Base-by-base conservation (phyloP, 352 stramenopile genomes). In the Hyphochytrium catenoides region DNA sequence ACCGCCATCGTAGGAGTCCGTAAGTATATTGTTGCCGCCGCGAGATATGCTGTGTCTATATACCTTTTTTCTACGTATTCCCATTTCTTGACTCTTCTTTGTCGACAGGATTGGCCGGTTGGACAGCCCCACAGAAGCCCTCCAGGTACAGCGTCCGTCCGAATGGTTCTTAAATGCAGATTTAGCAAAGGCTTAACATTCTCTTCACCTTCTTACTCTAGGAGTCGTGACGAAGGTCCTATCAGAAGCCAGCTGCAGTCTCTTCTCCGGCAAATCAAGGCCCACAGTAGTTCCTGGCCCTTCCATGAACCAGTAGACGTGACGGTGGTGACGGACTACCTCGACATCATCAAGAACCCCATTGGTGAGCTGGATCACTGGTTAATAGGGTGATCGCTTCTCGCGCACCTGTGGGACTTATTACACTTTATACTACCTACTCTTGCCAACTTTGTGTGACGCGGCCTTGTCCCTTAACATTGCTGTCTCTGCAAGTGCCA, bases 251-350 rank as follows among this genome's bases (percentile, higher is more conserved):
- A 82, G 32, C 50, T 96, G 18, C 57, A 72, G 27, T 48, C 64
- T 19, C 55, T 95, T 14, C 63, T 88, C 32, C 82, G 81, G 30
- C 73, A 86, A 18, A 57, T 95, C 8, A 76, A 75, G 27, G 89
- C 75, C 41, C 82, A 97, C 48, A 74, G 89, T 25, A 93, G 83
- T 41, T 67, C 88, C 19, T 98, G 90, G 91, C 84, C 85, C 6
- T 98, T 98, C 52, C 74, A 89, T 22, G 85, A 97, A 46, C 89
- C 91, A 0, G 91, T 98, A 6, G 73, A 95, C 54, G 88, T 68
- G 22, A 74, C 50, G 29, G 65, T 93, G 33, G 89, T 96, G 1
- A 62, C 82, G 6, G 90, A 97, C 60, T 98, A 98, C 60, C 52
- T 95, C 20, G 74, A 95, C 15, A 69, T 95, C 39, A 86, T 98